Evolutionary conservation across 1,139 yeast species (phyloP), one percentile per base, ranked within the genome.

Genomic region (Pneumocystis wakefieldiae): DNA sequence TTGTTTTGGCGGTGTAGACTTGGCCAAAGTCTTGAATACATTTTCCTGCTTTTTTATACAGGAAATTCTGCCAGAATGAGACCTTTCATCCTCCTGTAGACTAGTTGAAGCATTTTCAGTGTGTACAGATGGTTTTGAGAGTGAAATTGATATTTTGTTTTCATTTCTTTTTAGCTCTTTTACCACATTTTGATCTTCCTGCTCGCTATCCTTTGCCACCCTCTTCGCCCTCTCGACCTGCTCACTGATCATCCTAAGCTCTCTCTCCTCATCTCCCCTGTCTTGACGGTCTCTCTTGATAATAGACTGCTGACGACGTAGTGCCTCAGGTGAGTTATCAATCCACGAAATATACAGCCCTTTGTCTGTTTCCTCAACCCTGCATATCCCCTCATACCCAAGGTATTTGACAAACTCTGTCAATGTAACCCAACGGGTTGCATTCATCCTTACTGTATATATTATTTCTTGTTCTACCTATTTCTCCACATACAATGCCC

Each of bases 371-470:
- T 76, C 78, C 28, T 78, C 81, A 0, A 86, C 85, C 53, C 77
- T 74, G 10, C 86, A 81, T n/a, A 80, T 73, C 1, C 90, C 88
- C 36, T 77, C 75, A 32, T 78, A 76, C 0, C 84, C 86, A 67
- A 92, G 74, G 68, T 82, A 76, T 67, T 82, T 80, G n/a, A 89
- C 80, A 72, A 91, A 87, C 62, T 82, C 81, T 0, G 92, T 81
- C 57, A 94, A 74, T 4, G 86, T 81, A 2, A 80, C 73, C 91
- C 95, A 92, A 67, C 78, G 78, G 0, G 98, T 92, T 2, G 97
- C 84, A 71, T 89, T 90, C 86, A 92, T 83, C 72, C 91, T 98
- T 4, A 90, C 77, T 73, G 92, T 97, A 64, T 87, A 83, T 70
- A 83, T 82, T 71, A 90, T 88, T 67, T 81, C 81, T 64, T 80